Evolutionary conservation across 768 basidiomycete species (phyloP).

Genomic region (Leccinum rimulosum): DNA sequence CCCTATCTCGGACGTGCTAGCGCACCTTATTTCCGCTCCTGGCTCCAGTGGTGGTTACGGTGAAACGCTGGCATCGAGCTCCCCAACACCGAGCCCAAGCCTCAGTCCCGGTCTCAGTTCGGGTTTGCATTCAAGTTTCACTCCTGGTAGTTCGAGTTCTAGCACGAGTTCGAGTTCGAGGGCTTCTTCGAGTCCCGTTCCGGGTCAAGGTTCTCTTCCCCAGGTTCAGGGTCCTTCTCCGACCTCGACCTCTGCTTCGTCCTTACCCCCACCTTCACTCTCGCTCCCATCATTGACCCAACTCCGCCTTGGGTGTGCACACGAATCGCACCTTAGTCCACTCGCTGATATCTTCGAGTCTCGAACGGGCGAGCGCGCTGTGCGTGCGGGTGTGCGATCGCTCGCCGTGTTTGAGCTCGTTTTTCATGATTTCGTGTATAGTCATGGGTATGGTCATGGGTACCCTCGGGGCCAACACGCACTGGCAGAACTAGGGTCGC

Average conservation of each 20-base stretch:
- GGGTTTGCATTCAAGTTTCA: background rate
- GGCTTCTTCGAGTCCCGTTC: background rate
- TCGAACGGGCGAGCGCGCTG: slow-evolving; percentile 16
- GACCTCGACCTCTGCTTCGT: no score
- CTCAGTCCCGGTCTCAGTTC: background rate
- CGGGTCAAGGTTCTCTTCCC: background rate
- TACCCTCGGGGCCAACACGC: background rate
- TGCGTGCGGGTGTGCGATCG: slow-evolving; percentile 5
- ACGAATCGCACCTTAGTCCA: slow-evolving; percentile 16
- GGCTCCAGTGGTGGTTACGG: background rate
- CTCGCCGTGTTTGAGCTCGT: slow-evolving; percentile 22
- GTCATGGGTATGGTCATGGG: background rate
- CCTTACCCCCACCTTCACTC: background rate
- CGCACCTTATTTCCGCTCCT: slow-evolving; percentile 5
- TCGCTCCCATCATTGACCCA: slow-evolving; percentile 17
- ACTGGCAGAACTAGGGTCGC: background rate
- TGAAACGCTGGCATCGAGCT: background rate
- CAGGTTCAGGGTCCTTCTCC: background rate
- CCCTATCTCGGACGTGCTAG: slow-evolving; percentile 18
- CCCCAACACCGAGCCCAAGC: background rate
- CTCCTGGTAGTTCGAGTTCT: background rate
- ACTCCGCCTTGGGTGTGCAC: slow-evolving; percentile 23
- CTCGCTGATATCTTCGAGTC: slow-evolving; percentile 19
- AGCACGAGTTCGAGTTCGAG: background rate
- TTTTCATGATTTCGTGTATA: slow-evolving; percentile 23